These are phyloP conservation scores for Blastomyces parvus DNA, from an alignment of 2,329 filamentous ascomycete genomes.

Conservation along the genomic window DNA sequence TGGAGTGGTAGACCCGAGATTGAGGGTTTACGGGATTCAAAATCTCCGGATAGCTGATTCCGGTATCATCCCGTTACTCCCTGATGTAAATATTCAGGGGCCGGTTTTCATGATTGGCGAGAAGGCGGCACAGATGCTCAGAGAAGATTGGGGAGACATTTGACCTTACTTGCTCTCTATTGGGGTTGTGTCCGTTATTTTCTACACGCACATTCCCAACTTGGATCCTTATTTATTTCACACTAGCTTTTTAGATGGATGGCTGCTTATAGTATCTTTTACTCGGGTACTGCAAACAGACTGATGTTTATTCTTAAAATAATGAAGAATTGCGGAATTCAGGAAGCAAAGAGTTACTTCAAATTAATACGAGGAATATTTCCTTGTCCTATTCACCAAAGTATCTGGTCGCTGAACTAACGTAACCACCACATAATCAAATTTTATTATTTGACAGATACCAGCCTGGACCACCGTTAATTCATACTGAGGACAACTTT, in stretches of 20 bases:
- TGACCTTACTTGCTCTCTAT: background rate
- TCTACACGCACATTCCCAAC: background rate
- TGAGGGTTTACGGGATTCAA: constrained; percentile 15
- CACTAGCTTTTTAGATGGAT: background rate
- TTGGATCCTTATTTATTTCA: background rate
- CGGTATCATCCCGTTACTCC: constrained; percentile 16
- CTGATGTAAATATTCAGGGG: constrained; percentile 12
- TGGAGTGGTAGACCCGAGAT: constrained; percentile 15
- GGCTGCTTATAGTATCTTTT: background rate
- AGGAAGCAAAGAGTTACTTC: background rate
- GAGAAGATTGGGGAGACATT: constrained; percentile 9
- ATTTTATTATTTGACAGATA: background rate
- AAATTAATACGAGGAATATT: background rate
- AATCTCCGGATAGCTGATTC: constrained; percentile 15
- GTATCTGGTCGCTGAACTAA: background rate
- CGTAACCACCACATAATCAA: background rate
- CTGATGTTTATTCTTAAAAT: background rate
- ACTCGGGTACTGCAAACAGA: background rate
- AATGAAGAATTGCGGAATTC: background rate
- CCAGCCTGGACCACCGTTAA: background rate
- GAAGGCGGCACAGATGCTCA: constrained; percentile 12
- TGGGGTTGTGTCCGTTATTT: background rate
- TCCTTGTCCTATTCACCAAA: background rate
- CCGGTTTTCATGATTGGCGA: constrained; percentile 18
- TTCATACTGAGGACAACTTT: constrained; percentile 32